These are phyloP conservation scores for Meira nashicola DNA, from an alignment of 1,284 basidiomycete genomes.

Conservation along the genomic window DNA sequence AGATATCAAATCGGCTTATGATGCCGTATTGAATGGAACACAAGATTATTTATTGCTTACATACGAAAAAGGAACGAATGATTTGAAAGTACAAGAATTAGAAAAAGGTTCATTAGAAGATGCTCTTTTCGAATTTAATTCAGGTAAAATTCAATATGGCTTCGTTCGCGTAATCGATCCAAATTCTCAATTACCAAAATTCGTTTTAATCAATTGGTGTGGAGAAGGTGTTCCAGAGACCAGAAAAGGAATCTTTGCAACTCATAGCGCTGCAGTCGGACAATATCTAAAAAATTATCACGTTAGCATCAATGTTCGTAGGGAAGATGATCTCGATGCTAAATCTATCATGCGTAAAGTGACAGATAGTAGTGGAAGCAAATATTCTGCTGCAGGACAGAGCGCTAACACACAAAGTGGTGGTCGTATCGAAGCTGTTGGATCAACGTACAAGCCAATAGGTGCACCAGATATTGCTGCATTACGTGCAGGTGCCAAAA, in stretches of 20 bases:
- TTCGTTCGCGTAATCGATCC: constrained; percentile 83
- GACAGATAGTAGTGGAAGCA: constrained; percentile 84
- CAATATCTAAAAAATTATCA: constrained; percentile 75
- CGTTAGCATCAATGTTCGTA: constrained; percentile 83
- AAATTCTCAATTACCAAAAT: constrained; percentile 84
- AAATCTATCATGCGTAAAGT: constrained; percentile 67
- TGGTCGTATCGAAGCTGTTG: constrained; percentile 43
- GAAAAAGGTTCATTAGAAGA: constrained; percentile 69
- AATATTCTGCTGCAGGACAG: constrained; percentile 63
- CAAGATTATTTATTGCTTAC: constrained; percentile 84
- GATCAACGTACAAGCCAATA: constrained; percentile 45
- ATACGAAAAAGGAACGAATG: constrained; percentile 79
- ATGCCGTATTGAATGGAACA: constrained; percentile 54
- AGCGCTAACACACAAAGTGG: constrained; percentile 44
- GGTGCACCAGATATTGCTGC: constrained; percentile 49
- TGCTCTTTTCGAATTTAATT: constrained; percentile 86
- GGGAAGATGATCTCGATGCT: constrained; percentile 64
- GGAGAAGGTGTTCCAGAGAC: constrained; percentile 90
- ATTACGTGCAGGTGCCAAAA: constrained; percentile 37
- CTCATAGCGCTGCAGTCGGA: constrained; percentile 76
- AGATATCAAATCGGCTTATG: constrained; percentile 56
- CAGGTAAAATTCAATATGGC: constrained; percentile 91
- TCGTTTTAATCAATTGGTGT: constrained; percentile 72
- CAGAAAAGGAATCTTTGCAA: constrained; percentile 85
- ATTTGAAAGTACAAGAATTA: constrained; percentile 79